phyloP scores from a whole-genome alignment of 495 filamentous ascomycete genomes.

The Hyaloscypha hepaticicola region DNA sequence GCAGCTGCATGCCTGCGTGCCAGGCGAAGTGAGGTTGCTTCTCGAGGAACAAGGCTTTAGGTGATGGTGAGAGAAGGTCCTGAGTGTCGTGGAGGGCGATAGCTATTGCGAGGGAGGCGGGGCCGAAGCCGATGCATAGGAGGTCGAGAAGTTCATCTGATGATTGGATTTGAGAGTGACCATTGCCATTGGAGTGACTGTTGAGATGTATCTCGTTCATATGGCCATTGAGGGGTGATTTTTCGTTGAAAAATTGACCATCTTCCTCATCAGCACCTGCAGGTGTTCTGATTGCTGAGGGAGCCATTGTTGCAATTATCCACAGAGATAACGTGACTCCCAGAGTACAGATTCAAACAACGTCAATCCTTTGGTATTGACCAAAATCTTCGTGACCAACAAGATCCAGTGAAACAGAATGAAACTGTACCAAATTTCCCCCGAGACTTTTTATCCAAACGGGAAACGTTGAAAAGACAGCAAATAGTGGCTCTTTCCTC shows the following conservation, averaged over 20 bases:
- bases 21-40: slow-evolving; percentile 80
- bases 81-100: slow-evolving; percentile 79
- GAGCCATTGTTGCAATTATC: slow-evolving; percentile 17
- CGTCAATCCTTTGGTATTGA: not conserved
- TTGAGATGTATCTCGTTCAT: slow-evolving; percentile 3
- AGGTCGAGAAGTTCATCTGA: slow-evolving; percentile 51
- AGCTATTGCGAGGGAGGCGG: slow-evolving; percentile 89
- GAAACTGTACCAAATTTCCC: not conserved
- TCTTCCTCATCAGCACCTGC: not conserved
- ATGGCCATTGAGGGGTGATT: not conserved
- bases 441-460: not conserved
- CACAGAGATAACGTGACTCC: slow-evolving; percentile 9
- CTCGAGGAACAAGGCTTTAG: slow-evolving; percentile 82
- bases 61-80: slow-evolving; percentile 34
- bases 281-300: slow-evolving; percentile 23
- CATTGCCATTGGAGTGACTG: slow-evolving; percentile 1
- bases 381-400: not conserved
- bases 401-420: not conserved
- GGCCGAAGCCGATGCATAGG: slow-evolving; percentile 90
- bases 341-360: not conserved
- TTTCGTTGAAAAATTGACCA: slow-evolving; percentile 4
- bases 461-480: not conserved
- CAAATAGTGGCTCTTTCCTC: not conserved
- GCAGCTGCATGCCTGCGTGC: slow-evolving; percentile 94
- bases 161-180: not conserved